Evolutionary conservation across 129 eudicot genomes (phyloP).

Genomic region (Artemisia tridentata): DNA sequence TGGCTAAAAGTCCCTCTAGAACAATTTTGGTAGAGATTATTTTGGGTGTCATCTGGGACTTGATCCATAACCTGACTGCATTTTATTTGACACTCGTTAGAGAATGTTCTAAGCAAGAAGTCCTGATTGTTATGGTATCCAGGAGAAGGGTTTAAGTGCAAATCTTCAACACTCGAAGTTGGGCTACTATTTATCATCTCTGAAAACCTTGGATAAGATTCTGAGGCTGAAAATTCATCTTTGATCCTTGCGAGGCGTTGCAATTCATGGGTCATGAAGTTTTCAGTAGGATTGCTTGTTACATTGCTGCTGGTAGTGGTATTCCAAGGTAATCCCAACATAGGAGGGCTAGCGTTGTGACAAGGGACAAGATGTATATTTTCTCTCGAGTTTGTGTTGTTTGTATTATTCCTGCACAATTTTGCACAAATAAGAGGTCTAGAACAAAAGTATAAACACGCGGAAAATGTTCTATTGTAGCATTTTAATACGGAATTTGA

Average conservation of each 20-base stretch:
- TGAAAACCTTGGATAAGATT: conserved; percentile 45
- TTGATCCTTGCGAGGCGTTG: conserved; percentile 46
- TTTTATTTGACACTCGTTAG: conserved; percentile 48
- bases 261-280: conserved; percentile 37
- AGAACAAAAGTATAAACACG: not conserved
- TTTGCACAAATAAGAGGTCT: not conserved
- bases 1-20: conserved; percentile 54
- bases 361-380: conserved; percentile 10
- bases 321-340: conserved; percentile 40
- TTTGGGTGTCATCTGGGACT: conserved; percentile 28
- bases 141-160: conserved; percentile 27
- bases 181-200: conserved; percentile 50
- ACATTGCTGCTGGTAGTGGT: conserved; percentile 14
- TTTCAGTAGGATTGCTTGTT: conserved; percentile 29
- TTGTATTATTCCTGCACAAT: conserved; percentile 34
- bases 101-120: conserved; percentile 47
- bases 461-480: not conserved
- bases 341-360: conserved; percentile 27
- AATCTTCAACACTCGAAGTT: conserved; percentile 49
- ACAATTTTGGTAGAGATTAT: conserved; percentile 19
- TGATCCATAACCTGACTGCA: conserved; percentile 39
- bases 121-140: conserved; percentile 36
- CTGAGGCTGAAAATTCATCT: conserved; percentile 40
- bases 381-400: conserved; percentile 33
- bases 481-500: conserved; percentile 13